Base-by-base conservation (phyloP, 1,284 basidiomycete species). In the Hemileia vastatrix region DNA sequence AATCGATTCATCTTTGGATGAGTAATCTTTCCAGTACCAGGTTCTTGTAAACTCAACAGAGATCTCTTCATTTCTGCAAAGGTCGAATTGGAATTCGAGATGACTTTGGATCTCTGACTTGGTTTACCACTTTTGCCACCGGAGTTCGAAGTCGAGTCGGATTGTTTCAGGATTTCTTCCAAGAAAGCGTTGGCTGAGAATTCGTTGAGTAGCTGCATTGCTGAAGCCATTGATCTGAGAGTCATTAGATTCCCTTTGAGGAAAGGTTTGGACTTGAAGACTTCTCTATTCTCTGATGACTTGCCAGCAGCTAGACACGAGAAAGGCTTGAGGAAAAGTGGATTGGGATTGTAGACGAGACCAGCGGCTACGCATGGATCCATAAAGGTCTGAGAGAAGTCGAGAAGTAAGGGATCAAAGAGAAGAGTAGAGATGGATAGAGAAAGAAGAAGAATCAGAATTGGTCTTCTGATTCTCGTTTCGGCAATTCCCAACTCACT, bases 1-100 rank as follows among this genome's bases (percentile, higher is more conserved):
- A 73, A 61, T 24, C 60, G 64, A 31, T 62, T 44, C 71, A 75
- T 73, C 65, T 75, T 75, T 11, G 74, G 74, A 45, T 75, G 74
- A 15, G 67, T 45, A 18, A 71, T 63, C 13, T 65, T 65, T 0
- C 65, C 66, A 18, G 66, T 64, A 27, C n/a, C n/a, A n/a, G n/a
- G n/a, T n/a, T n/a, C n/a, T n/a, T n/a, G n/a, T n/a, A n/a, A n/a
- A n/a, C n/a, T 21, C 65, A 72, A 68, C 52, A 72, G 67, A 23
- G 66, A 63, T 3, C 64, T 47, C 24, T 69, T 61, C 59, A 72
- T 68, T 24, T 68, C 67, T 8, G 43, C 47, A 45, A 68, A 71
- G 2, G 63, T 66, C 3, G 67, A 52, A 49, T 71, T 71, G 19
- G 45, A 50, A 44, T 67, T 63, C 24, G 65, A 59, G 43, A 65